A percentile compares a stretch with the other conserved stretches of the same genome.
These are phyloP conservation scores for Pythium biforme DNA, from an alignment of 352 stramenopile genomes.

Conservation along the genomic window DNA sequence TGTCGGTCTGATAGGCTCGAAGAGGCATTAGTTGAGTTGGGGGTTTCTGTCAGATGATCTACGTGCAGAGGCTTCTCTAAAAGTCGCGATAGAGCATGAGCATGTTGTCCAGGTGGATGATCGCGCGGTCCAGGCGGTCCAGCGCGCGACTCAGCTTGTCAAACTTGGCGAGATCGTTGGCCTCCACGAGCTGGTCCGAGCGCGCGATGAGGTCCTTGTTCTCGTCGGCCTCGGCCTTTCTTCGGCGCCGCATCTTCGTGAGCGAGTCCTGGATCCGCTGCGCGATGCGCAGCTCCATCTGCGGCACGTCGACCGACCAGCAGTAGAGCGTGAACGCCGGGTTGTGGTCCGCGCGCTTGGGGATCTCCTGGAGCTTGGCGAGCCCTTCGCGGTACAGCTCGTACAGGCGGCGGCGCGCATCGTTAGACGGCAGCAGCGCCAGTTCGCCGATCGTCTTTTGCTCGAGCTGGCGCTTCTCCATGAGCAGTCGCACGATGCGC, in stretches of 20 bases:
- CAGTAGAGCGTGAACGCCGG: slow-evolving; percentile 87
- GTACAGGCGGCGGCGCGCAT: slow-evolving; percentile 78
- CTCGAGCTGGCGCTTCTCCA: slow-evolving; percentile 85
- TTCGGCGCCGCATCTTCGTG: slow-evolving; percentile 62
- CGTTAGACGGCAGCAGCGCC: slow-evolving; percentile 78
- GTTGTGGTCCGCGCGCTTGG: slow-evolving; percentile 87
- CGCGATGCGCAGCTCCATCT: slow-evolving; percentile 60
- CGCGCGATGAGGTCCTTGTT: slow-evolving; percentile 89
- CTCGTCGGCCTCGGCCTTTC: slow-evolving; percentile 76
- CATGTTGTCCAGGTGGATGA: slow-evolving; percentile 85
- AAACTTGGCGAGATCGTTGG: slow-evolving; percentile 84
- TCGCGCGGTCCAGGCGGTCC: slow-evolving; percentile 78
- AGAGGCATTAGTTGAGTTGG: too few species aligned
- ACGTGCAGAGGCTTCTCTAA: slow-evolving; percentile 34
- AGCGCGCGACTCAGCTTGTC: slow-evolving; percentile 83
- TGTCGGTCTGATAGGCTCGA: neutral
- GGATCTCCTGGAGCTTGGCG: slow-evolving; percentile 84
- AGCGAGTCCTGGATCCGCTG: slow-evolving; percentile 71
- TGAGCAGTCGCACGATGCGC: slow-evolving; percentile 81
- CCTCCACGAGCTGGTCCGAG: slow-evolving; percentile 84
- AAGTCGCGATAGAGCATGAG: slow-evolving; percentile 89
- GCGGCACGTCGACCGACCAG: slow-evolving; percentile 77
- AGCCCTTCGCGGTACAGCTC: slow-evolving; percentile 75
- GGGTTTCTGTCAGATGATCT: neutral
- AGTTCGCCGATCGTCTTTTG: slow-evolving; percentile 85